Evolutionary conservation across 768 basidiomycete genomes (phyloP).

Genomic region (Phylloporus sp.): DNA sequence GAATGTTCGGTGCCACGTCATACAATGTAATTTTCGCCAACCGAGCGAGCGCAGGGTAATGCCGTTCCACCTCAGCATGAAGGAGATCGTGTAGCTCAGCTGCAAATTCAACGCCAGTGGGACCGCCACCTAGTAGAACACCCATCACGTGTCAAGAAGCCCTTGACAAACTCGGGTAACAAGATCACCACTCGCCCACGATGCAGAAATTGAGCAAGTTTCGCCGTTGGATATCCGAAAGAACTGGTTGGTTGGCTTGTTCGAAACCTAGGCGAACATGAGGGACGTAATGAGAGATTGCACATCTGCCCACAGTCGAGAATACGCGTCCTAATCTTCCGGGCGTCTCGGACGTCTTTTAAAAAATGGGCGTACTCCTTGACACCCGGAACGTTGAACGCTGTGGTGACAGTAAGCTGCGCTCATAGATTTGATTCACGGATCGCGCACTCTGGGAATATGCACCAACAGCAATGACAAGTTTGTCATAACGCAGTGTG

Average conservation of each 20-base stretch:
- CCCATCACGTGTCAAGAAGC: constrained; percentile 5
- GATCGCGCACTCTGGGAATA: constrained; percentile 69
- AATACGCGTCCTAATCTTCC: constrained; percentile 64
- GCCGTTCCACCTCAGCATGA: constrained; percentile 55
- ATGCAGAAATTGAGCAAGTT: constrained; percentile 83
- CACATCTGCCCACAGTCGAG: constrained; percentile 54
- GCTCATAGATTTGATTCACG: constrained; percentile 4
- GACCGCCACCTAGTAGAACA: constrained; percentile 59
- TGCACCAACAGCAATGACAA: constrained; percentile 81
- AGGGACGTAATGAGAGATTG: neutral
- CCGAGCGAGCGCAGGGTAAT: constrained; percentile 62
- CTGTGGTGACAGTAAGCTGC: constrained; percentile 30
- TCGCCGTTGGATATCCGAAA: constrained; percentile 70
- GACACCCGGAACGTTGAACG: constrained; percentile 70
- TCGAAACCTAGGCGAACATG: constrained; percentile 57
- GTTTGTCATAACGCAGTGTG: constrained; percentile 68
- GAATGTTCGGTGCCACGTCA: constrained; percentile 76
- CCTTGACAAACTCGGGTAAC: neutral
- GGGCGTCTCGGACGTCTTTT: constrained; percentile 75
- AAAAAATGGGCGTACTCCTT: constrained; percentile 81
- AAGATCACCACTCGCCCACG: constrained; percentile 54
- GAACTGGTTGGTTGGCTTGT: constrained; percentile 76
- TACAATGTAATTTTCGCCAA: constrained; percentile 73
- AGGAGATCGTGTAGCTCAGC: constrained; percentile 80
- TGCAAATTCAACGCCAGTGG: constrained; percentile 79